Conservation (phyloP, 495 filamentous ascomycete genomes). For the Lineolata rhizophorae region DNA sequence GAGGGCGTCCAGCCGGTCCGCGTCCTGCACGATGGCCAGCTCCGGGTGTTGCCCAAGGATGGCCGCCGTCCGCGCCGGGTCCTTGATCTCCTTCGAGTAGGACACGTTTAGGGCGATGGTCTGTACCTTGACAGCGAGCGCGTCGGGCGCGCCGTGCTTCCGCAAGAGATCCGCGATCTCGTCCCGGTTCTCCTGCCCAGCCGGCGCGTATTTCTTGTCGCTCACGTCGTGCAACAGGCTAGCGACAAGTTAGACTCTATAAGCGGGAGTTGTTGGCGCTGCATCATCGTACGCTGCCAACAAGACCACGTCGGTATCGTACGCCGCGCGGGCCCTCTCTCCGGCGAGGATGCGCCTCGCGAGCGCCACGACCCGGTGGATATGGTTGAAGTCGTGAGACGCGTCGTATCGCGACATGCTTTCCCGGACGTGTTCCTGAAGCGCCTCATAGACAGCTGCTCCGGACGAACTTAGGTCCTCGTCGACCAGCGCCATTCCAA, state of each 20-base stretch:
- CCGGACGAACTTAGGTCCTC: too few relatives aligned
- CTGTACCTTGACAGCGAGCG: slow-evolving; percentile 41
- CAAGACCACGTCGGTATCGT: slow-evolving; percentile 25
- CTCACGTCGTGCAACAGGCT: slow-evolving; percentile 64
- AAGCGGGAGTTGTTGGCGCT: not conserved
- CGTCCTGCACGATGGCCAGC: slow-evolving; percentile 72
- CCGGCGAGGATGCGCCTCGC: slow-evolving; percentile 34
- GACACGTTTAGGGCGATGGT: slow-evolving; percentile 50
- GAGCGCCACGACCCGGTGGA: slow-evolving; percentile 54
- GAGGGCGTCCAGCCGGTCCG: slow-evolving; percentile 73
- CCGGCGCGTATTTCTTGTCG: slow-evolving; percentile 54
- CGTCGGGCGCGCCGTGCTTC: slow-evolving; percentile 26
- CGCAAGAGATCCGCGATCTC: slow-evolving; percentile 35
- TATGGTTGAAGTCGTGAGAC: slow-evolving; percentile 70
- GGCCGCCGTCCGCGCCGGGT: slow-evolving; percentile 21
- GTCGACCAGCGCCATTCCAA: too few relatives aligned
- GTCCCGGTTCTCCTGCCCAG: slow-evolving; percentile 24
- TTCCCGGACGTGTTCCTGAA: slow-evolving; percentile 33
- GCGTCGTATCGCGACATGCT: slow-evolving; percentile 71
- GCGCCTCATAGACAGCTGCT: too few relatives aligned
- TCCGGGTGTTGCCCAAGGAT: slow-evolving; percentile 43
- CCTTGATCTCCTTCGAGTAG: slow-evolving; percentile 47
- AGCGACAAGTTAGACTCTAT: not conserved
- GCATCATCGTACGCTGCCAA: slow-evolving; percentile 29
- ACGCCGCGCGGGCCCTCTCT: slow-evolving; percentile 1